These are phyloP conservation scores for Pseudogymnoascus sp. DNA, from an alignment of 2,329 filamentous ascomycete species.

Conservation along the genomic window DNA sequence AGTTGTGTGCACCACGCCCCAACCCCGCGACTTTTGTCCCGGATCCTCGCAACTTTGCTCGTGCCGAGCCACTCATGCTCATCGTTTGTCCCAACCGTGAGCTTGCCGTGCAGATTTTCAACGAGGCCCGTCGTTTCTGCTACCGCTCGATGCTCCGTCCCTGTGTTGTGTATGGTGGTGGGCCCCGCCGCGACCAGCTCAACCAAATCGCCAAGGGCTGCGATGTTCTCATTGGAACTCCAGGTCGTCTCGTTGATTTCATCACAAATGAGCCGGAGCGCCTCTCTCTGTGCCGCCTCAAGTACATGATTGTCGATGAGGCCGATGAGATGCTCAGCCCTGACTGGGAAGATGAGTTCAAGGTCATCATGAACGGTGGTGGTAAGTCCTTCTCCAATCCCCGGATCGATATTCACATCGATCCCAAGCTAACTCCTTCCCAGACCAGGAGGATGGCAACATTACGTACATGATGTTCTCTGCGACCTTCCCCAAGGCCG, in stretches of 20 bases:
- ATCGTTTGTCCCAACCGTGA: slow-evolving; percentile 84
- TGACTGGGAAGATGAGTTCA: slow-evolving; percentile 73
- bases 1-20: slow-evolving; percentile 72
- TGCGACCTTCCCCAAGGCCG: slow-evolving; percentile 80
- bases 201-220: slow-evolving; percentile 74
- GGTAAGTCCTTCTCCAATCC: slow-evolving; percentile 50
- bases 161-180: slow-evolving; percentile 82
- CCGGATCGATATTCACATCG: background rate
- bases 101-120: slow-evolving; percentile 89
- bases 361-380: slow-evolving; percentile 70
- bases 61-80: slow-evolving; percentile 81
- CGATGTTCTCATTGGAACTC: slow-evolving; percentile 81
- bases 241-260: slow-evolving; percentile 79
- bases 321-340: slow-evolving; percentile 83
- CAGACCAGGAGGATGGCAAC: slow-evolving; percentile 68
- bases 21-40: slow-evolving; percentile 52
- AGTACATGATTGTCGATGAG: slow-evolving; percentile 82
- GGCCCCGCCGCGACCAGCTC: slow-evolving; percentile 62
- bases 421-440: slow-evolving; percentile 24
- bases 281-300: slow-evolving; percentile 68
- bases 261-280: slow-evolving; percentile 60
- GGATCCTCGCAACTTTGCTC: slow-evolving; percentile 42
- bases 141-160: slow-evolving; percentile 94
- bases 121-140: slow-evolving; percentile 85
- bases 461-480: slow-evolving; percentile 79